phyloP scores from a whole-genome alignment of 768 basidiomycete genomes.

The Xerocomellus chrysenteron region DNA sequence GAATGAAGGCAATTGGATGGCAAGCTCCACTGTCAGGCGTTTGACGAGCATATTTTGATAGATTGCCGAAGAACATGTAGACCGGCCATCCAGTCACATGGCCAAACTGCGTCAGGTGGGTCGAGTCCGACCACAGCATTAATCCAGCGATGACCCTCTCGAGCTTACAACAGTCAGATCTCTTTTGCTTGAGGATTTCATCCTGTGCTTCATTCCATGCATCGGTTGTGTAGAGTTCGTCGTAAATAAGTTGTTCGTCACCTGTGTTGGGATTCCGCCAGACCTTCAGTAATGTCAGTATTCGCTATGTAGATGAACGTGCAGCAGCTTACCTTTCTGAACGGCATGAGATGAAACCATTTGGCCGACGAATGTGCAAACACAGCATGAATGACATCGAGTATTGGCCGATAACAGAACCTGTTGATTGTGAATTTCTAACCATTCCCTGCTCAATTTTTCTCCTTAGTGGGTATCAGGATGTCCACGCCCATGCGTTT shows the following conservation, averaged over 20 bases:
- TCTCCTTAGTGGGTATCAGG: not conserved
- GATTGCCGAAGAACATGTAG: not conserved
- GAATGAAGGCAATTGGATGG: not conserved
- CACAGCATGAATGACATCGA: not conserved
- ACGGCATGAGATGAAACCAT: not conserved
- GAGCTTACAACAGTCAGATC: not conserved
- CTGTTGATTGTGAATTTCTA: not conserved
- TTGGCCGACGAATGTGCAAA: not conserved
- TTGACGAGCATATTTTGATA: not conserved
- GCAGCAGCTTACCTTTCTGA: not conserved
- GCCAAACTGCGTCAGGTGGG: not conserved
- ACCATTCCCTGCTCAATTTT: not conserved
- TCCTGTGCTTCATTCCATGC: not conserved
- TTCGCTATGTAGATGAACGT: not conserved
- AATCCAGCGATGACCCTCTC: not conserved
- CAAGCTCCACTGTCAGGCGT: not conserved
- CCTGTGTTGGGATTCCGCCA: not conserved
- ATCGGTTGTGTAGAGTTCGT: not conserved
- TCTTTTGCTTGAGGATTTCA: not conserved
- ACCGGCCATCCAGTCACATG: not conserved
- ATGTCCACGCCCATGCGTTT: not conserved
- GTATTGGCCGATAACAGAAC: not conserved
- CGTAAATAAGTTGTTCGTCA: not conserved
- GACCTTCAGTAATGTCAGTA: not conserved
- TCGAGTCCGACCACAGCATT: not conserved